A percentile compares a stretch with the other conserved stretches of the same genome.
These are phyloP conservation scores for Boletus sensibilis DNA, from an alignment of 768 basidiomycete genomes.

Conservation along the genomic window DNA sequence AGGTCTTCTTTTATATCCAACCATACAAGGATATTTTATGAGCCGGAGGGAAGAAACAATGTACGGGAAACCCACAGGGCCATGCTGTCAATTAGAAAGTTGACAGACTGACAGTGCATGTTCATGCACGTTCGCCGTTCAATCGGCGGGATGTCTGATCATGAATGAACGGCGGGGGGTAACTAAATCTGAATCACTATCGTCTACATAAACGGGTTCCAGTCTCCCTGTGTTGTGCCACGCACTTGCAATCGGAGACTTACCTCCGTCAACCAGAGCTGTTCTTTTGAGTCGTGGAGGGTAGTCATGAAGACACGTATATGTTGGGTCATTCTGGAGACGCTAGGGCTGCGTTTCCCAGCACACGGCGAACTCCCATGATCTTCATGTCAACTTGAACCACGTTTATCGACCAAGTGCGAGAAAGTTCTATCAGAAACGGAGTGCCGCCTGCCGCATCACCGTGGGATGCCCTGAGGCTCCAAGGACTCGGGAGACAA, in stretches of 20 bases:
- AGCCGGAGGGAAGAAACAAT: not conserved
- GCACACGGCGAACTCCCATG: not conserved
- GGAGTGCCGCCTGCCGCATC: not conserved
- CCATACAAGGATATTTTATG: not conserved
- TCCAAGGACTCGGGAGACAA: not conserved
- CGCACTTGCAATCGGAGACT: not conserved
- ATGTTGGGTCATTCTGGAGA: not conserved
- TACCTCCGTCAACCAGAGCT: not conserved
- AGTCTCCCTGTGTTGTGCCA: not conserved
- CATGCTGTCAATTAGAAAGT: not conserved
- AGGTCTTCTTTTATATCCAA: slow-evolving; percentile 4
- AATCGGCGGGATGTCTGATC: not conserved
- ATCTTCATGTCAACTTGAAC: not conserved
- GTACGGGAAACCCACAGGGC: not conserved
- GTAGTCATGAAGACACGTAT: not conserved
- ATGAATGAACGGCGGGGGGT: not conserved
- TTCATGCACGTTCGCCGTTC: slow-evolving; percentile 16
- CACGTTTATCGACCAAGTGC: not conserved
- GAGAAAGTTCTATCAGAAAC: slow-evolving; percentile 1
- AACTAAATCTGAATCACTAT: not conserved
- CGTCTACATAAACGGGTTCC: not conserved
- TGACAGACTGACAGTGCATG: not conserved
- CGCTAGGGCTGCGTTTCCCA: not conserved
- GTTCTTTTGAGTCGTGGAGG: not conserved
- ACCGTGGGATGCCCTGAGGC: not conserved